Base-by-base conservation (phyloP, 73 alveolate genomes). In the Durusdinium trenchii region DNA sequence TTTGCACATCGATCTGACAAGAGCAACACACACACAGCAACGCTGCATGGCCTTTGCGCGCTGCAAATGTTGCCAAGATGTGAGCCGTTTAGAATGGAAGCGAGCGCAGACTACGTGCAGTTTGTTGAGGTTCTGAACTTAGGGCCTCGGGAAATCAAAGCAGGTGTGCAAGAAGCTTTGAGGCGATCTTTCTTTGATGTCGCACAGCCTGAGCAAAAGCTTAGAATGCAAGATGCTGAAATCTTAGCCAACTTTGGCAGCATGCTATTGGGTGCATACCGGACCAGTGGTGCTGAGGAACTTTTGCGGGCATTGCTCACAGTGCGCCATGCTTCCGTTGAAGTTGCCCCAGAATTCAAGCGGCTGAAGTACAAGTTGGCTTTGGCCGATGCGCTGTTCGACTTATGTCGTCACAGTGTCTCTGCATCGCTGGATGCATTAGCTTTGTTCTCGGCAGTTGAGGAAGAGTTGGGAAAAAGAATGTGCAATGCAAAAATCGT, bases 401-500 rank as follows among this genome's bases (percentile, higher is more conserved):
- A 89, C 86, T 48, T 89, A 38, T 89, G 96, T n/a, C 96, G 96
- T n/a, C 71, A 62, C 47, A 18, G 14, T 32, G 20, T 20, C 43
- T 30, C 51, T 10, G 60, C 96, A 45, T 85, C 81, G 6, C 40
- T 50, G 12, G 23, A 10, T 30, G 76, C 95, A 5, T 67, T 87
- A 43, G 32, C 46, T 3, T 45, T 57, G 51, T 61, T 87, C 47
- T 30, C 62, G 40, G 61, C 76, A 6, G 95, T 84, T 20, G 95
- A 87, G n/a, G 48, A 12, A 6, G 95, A 86, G 40, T 26, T 61
- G 12, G 40, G 64, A 23, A 45, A 46, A 35, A 60, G 23, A 9
- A 87, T 87, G 95, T 87, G 95, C 67, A 87, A 87, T 35, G 95
- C 95, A 30, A 87, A 87, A 43, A 48, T 87, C 2, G 67, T 87